phyloP scores from a whole-genome alignment of 2,329 filamentous ascomycete species.

The Tolypocladium album region DNA sequence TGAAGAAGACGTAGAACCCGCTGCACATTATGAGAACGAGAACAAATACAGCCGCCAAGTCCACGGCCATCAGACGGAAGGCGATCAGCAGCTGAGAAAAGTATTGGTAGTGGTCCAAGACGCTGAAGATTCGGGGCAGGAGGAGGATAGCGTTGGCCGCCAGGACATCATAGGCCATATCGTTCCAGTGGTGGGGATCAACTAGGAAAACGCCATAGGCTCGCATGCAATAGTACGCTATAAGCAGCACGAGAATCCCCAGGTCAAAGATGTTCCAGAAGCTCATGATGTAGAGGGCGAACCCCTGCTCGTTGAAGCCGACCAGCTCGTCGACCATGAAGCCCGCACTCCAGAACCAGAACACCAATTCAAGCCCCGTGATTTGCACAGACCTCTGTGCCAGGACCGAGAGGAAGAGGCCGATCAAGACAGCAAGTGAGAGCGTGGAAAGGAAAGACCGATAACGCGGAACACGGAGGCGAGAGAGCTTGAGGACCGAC shows the following conservation, averaged over 20 bases:
- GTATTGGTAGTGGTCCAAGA: constrained; percentile 90
- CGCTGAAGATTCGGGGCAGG: constrained; percentile 82
- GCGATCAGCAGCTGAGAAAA: constrained; percentile 92
- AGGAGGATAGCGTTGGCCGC: constrained; percentile 84
- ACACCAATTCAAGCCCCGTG: constrained; percentile 73
- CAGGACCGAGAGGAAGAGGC: constrained; percentile 76
- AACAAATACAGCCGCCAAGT: constrained; percentile 74
- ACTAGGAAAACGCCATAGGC: constrained; percentile 79
- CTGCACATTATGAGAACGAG: constrained; percentile 82
- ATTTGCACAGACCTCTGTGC: constrained; percentile 66
- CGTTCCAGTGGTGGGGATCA: constrained; percentile 63
- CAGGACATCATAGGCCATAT: constrained; percentile 87
- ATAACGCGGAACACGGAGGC: constrained; percentile 83
- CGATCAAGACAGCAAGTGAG: constrained; percentile 76
- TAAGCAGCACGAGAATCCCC: constrained; percentile 74
- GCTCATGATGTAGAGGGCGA: constrained; percentile 92
- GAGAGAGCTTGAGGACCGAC: constrained; percentile 82
- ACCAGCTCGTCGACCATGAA: constrained; percentile 96
- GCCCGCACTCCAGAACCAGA: constrained; percentile 96
- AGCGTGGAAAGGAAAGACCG: constrained; percentile 81
- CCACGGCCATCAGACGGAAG: constrained; percentile 87
- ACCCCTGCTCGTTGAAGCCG: constrained; percentile 93
- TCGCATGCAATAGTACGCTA: constrained; percentile 82
- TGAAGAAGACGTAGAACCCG: constrained; percentile 93
- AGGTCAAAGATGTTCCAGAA: constrained; percentile 97